These are phyloP conservation scores for Dictyostelium capitatum DNA, from an alignment of 78 protist genomes.

Conservation along the genomic window DNA sequence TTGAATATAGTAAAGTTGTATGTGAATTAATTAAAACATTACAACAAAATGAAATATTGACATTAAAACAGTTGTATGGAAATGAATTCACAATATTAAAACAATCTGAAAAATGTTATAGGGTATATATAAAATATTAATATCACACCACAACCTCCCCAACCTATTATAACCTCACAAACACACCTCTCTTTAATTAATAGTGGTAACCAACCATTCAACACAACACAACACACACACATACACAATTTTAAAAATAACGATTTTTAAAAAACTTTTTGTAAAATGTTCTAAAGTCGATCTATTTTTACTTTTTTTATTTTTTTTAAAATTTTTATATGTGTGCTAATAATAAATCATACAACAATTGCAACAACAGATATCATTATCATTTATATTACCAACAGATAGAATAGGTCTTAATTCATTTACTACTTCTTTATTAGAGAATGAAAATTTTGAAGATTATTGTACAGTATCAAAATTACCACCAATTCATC, in stretches of 20 bases:
- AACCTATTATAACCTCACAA: too few relatives aligned
- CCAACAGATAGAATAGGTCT: constrained; percentile 18
- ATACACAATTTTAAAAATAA: too few relatives aligned
- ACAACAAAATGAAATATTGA: constrained; percentile 23
- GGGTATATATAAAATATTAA: neutral
- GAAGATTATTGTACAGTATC: constrained; percentile 29
- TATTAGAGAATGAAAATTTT: constrained; percentile 23
- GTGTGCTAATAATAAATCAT: neutral
- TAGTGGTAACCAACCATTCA: too few relatives aligned
- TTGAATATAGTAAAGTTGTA: neutral
- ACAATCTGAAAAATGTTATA: constrained; percentile 11
- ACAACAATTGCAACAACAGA: neutral
- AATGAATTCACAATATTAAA: constrained; percentile 1
- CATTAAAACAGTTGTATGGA: constrained; percentile 17
- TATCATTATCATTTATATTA: neutral
- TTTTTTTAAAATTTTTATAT: too few relatives aligned
- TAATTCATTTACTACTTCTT: neutral
- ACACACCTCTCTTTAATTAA: too few relatives aligned
- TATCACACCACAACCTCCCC: too few relatives aligned
- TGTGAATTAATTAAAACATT: constrained; percentile 7
- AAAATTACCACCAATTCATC: constrained; percentile 25
- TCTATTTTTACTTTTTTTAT: too few relatives aligned
- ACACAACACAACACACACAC: too few relatives aligned
- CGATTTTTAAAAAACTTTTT: too few relatives aligned
- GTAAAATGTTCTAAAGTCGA: neutral